Percentiles rank a stretch among this genome's conserved stretches.
phyloP scores from a whole-genome alignment of 805 yeast genomes.

The Saccharomycopsis oosterbeekiorum region DNA sequence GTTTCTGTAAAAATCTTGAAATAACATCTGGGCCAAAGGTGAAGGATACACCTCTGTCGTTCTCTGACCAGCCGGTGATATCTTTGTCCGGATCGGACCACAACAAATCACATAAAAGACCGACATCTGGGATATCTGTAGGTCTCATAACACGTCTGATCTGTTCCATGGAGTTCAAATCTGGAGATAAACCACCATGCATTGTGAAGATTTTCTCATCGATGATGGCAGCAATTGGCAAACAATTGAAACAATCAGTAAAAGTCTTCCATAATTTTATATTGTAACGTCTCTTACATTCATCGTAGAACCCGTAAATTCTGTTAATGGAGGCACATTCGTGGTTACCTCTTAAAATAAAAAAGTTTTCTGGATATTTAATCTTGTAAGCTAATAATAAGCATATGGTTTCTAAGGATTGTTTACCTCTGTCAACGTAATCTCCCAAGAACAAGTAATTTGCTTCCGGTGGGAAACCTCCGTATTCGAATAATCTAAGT shows the following conservation, averaged over 20 bases:
- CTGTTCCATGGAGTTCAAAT: conserved; percentile 95
- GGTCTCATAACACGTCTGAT: conserved; percentile 99
- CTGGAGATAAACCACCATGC: conserved; percentile 99
- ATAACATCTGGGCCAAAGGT: conserved; percentile 99
- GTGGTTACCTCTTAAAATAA: conserved; percentile 94
- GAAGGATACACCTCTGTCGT: conserved; percentile 97
- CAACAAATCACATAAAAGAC: conserved; percentile 86
- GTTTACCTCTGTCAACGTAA: conserved; percentile 98
- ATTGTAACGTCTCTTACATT: conserved; percentile 96
- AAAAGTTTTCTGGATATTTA: conserved; percentile 96
- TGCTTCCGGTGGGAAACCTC: conserved; percentile 99
- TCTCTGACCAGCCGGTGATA: conserved; percentile 97
- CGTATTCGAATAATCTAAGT: conserved; percentile 90
- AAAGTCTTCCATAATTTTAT: conserved; percentile 98
- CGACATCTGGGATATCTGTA: conserved; percentile 97
- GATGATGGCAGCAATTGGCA: conserved; percentile 96
- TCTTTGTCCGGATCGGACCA: conserved; percentile 99
- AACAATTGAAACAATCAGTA: conserved; percentile 96
- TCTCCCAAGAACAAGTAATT: conserved; percentile 93
- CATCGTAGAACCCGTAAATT: conserved; percentile 97
- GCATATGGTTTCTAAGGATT: conserved; percentile 93
- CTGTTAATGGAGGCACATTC: conserved; percentile 98
- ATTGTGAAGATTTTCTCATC: conserved; percentile 97
- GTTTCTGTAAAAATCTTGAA: conserved; percentile 89
- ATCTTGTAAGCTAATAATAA: conserved; percentile 89